phyloP scores from a whole-genome alignment of 495 filamentous ascomycete genomes.

The Rostrohypoxylon terebratum region DNA sequence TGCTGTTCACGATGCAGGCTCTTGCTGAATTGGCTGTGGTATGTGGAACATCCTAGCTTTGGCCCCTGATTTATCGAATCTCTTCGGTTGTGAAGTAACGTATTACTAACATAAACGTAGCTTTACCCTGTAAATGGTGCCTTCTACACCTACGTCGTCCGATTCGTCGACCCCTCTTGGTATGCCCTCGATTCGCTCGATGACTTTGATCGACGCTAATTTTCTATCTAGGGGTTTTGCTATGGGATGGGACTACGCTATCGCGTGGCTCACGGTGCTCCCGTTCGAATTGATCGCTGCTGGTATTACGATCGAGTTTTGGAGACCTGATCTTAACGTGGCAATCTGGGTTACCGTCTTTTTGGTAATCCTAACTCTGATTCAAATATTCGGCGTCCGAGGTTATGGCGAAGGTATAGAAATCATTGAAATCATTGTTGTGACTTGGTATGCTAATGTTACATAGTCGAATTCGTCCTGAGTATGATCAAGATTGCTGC shows the following conservation, averaged over 20 bases:
- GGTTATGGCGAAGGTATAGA: constrained; percentile 65
- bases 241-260: constrained; percentile 79
- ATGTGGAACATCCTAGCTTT: constrained; percentile 48
- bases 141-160: constrained; percentile 69
- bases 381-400: constrained; percentile 74
- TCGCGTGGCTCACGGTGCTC: constrained; percentile 67
- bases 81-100: neutral
- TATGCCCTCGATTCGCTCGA: constrained; percentile 22
- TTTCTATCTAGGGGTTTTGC: constrained; percentile 69
- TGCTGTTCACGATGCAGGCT: constrained; percentile 65
- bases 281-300: constrained; percentile 66
- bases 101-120: neutral
- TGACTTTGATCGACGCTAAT: neutral
- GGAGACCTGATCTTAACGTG: constrained; percentile 56
- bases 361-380: constrained; percentile 61
- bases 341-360: constrained; percentile 70
- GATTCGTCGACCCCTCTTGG: constrained; percentile 77
- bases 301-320: constrained; percentile 58
- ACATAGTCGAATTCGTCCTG: constrained; percentile 56
- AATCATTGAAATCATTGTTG: constrained; percentile 30
- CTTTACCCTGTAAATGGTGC: constrained; percentile 66
- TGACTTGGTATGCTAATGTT: constrained; percentile 53
- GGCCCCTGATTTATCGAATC: neutral
- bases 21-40: constrained; percentile 75
- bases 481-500: constrained; percentile 57